Percentiles rank a stretch among this genome's conserved stretches.
These are phyloP conservation scores for Hirsutella minnesotensis DNA, from an alignment of 2,329 filamentous ascomycete species.

Conservation along the genomic window DNA sequence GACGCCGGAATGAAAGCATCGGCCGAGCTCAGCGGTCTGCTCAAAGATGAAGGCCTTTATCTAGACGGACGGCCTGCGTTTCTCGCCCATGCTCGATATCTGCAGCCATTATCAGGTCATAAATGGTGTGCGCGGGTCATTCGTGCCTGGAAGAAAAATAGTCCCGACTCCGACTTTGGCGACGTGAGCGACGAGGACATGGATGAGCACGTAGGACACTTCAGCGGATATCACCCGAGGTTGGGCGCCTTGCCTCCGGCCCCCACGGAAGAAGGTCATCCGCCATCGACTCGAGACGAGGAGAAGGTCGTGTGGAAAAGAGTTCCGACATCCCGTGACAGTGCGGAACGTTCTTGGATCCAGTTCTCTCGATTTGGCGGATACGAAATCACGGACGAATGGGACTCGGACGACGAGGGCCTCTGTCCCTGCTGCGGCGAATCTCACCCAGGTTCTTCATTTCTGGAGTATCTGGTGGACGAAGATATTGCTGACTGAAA, in stretches of 20 bases:
- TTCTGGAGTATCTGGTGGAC: conserved; percentile 18
- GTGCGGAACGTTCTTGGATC: conserved; percentile 31
- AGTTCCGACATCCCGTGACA: conserved; percentile 29
- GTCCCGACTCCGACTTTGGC: conserved; percentile 13
- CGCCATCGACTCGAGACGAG: conserved; percentile 26
- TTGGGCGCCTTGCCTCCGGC: conserved; percentile 24
- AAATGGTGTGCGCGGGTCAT: conserved; percentile 31
- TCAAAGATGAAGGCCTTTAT: conserved; percentile 41
- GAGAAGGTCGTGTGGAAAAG: conserved; percentile 39
- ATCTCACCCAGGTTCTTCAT: conserved; percentile 22
- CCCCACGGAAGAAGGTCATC: conserved; percentile 30
- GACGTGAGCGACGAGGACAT: conserved; percentile 15
- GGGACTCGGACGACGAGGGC: conserved; percentile 22
- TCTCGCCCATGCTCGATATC: conserved; percentile 24
- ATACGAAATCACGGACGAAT: conserved; percentile 23
- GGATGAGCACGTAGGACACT: conserved; percentile 12
- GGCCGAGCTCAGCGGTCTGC: conserved; percentile 36
- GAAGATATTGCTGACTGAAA: conserved; percentile 9
- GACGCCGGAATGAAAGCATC: conserved; percentile 34
- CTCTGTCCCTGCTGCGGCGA: conserved; percentile 29
- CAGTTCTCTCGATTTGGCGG: conserved; percentile 31
- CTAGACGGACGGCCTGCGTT: conserved; percentile 33
- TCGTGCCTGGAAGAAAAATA: conserved; percentile 26
- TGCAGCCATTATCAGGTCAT: conserved; percentile 27
- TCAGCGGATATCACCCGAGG: conserved; percentile 14